A percentile compares a stretch with the other conserved stretches of the same genome.
Evolutionary conservation across 257 asterid species (phyloP).

Genomic region (Gentiana dahurica): DNA sequence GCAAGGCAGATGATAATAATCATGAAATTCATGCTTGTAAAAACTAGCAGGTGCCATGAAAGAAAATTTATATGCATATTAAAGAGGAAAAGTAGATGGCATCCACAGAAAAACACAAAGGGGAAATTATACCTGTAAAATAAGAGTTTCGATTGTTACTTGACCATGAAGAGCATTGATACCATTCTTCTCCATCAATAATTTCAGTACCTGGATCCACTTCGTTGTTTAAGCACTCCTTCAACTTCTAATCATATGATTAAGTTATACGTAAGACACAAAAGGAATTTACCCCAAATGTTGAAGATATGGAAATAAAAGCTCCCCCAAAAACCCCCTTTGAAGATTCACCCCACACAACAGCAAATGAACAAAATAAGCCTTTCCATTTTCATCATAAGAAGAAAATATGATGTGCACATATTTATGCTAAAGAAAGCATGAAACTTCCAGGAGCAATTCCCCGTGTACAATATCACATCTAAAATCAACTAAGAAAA

Average conservation of each 20-base stretch:
- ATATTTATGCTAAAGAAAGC: too few relatives aligned
- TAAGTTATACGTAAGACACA: constrained; percentile 7
- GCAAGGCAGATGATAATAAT: constrained; percentile 20
- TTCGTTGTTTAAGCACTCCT: neutral
- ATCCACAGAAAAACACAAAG: neutral
- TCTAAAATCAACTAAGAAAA: too few relatives aligned
- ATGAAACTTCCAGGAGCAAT: too few relatives aligned
- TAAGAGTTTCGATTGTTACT: constrained; percentile 91
- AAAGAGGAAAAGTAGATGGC: neutral
- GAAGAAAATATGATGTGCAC: too few relatives aligned
- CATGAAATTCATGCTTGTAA: neutral
- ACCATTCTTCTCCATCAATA: constrained; percentile 82
- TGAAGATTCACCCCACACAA: constrained; percentile 92
- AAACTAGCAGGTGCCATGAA: neutral
- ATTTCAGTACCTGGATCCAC: constrained; percentile 37
- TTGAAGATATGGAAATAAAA: constrained; percentile 96
- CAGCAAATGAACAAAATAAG: constrained; percentile 35
- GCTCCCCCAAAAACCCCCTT: constrained; percentile 96
- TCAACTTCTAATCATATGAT: neutral
- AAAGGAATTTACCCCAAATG: constrained; percentile 73
- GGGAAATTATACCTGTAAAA: constrained; percentile 61
- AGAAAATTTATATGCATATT: neutral
- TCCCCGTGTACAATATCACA: too few relatives aligned
- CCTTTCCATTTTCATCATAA: too few relatives aligned
- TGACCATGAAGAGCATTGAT: constrained; percentile 91